These are phyloP conservation scores for Irpex lacteus DNA, from an alignment of 1,284 basidiomycete species.

Conservation along the genomic window DNA sequence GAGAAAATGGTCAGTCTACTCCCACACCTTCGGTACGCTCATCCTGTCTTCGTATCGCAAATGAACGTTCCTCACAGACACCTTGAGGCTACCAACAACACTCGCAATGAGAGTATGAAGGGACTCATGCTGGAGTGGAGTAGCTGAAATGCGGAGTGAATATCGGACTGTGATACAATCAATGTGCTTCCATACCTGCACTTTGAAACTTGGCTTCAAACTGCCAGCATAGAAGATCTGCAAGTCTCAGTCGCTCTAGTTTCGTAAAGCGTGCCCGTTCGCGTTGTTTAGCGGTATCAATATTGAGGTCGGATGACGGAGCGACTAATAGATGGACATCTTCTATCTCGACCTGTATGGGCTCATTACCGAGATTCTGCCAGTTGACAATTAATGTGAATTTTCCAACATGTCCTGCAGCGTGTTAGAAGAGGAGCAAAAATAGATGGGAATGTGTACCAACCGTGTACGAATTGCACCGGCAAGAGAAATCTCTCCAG, in stretches of 20 bases:
- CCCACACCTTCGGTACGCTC: constrained; percentile 84
- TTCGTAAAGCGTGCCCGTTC: constrained; percentile 82
- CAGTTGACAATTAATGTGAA: constrained; percentile 92
- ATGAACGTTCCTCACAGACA: constrained; percentile 96
- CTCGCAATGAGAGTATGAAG: constrained; percentile 86
- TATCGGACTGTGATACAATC: background rate
- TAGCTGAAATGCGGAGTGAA: constrained; percentile 35
- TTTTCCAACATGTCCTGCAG: constrained; percentile 88
- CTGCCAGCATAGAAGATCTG: constrained; percentile 83
- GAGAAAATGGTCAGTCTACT: no score
- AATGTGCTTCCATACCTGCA: constrained; percentile 35
- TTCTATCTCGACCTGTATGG: constrained; percentile 90
- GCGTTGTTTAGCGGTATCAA: constrained; percentile 86
- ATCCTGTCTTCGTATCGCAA: constrained; percentile 95
- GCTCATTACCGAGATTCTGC: constrained; percentile 91
- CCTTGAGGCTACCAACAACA: constrained; percentile 95
- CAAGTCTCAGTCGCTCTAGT: constrained; percentile 84
- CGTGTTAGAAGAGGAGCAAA: constrained; percentile 3
- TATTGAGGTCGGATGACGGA: constrained; percentile 74
- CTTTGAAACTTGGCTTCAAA: constrained; percentile 50
- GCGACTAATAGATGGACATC: constrained; percentile 94
- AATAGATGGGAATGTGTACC: constrained; percentile 7
- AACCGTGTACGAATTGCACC: constrained; percentile 93
- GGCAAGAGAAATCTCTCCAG: constrained; percentile 97
- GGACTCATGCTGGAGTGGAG: constrained; percentile 78